These are phyloP conservation scores for Helichrysum umbraculigerum DNA, from an alignment of 129 eudicot genomes.

Conservation along the genomic window DNA sequence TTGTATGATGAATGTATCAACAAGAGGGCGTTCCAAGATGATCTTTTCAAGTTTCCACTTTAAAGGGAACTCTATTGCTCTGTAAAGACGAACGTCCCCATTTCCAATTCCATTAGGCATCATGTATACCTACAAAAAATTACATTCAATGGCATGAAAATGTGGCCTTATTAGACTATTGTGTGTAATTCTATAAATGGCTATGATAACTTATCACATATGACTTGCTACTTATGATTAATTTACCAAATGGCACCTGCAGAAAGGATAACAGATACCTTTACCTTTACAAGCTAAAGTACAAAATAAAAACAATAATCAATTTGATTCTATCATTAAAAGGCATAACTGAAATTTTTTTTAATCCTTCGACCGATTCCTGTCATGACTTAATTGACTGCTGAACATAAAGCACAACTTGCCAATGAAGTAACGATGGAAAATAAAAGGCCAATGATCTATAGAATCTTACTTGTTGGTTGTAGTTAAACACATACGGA, in stretches of 20 bases:
- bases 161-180: too few species aligned
- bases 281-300: background rate
- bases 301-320: background rate
- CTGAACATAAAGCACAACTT: background rate
- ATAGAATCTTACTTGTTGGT: slow-evolving; percentile 53
- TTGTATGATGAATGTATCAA: slow-evolving; percentile 63
- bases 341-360: too few species aligned
- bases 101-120: slow-evolving; percentile 84
- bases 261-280: background rate
- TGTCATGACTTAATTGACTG: too few species aligned
- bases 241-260: slow-evolving; percentile 5
- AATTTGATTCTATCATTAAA: background rate
- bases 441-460: slow-evolving; percentile 4
- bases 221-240: background rate
- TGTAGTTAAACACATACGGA: slow-evolving; percentile 75
- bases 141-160: slow-evolving; percentile 1
- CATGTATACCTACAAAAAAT: slow-evolving; percentile 63
- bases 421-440: background rate
- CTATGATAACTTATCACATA: background rate
- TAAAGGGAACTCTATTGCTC: slow-evolving; percentile 69
- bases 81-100: slow-evolving; percentile 75
- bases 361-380: too few species aligned
- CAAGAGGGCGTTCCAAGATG: slow-evolving; percentile 63
- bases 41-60: slow-evolving; percentile 74
- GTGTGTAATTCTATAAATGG: too few species aligned